Conservation (phyloP, 2,329 filamentous ascomycete genomes). For the Alternaria ventricosa region DNA sequence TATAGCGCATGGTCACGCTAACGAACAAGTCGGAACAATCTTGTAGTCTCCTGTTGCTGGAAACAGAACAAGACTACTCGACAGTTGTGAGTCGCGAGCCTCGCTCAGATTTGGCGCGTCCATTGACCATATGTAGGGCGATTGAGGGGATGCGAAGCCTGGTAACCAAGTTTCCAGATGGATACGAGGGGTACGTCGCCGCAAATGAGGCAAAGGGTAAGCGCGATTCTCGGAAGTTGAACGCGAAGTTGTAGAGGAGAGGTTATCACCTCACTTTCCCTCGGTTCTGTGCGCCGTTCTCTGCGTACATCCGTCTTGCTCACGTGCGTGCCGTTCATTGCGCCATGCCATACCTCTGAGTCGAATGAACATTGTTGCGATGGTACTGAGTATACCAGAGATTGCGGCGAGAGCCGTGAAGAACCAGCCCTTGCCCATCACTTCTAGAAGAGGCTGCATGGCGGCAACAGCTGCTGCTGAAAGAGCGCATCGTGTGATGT, state of each 20-base stretch:
- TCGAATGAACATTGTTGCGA: neutral
- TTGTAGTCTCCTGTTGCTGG: too few relatives aligned
- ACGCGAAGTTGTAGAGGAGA: neutral
- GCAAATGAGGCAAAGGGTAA: too few relatives aligned
- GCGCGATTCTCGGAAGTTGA: too few relatives aligned
- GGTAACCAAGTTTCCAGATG: too few relatives aligned
- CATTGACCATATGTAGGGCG: too few relatives aligned
- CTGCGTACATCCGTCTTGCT: neutral
- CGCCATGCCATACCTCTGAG: neutral
- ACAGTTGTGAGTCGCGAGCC: too few relatives aligned
- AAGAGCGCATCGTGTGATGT: neutral
- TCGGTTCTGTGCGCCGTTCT: accelerated
- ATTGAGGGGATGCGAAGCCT: too few relatives aligned
- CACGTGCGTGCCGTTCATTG: neutral
- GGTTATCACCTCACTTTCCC: neutral
- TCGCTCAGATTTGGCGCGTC: too few relatives aligned
- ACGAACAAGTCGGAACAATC: too few relatives aligned
- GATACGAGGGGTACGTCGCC: too few relatives aligned
- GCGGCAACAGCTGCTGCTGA: neutral
- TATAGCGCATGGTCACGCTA: too few relatives aligned
- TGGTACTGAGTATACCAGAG: neutral
- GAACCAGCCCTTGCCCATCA: neutral
- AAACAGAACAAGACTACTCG: too few relatives aligned
- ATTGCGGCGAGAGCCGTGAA: neutral
- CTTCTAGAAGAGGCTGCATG: neutral